Conservation (phyloP, 2,329 filamentous ascomycete genomes). For the Arthrobotrys sphaeroides region DNA sequence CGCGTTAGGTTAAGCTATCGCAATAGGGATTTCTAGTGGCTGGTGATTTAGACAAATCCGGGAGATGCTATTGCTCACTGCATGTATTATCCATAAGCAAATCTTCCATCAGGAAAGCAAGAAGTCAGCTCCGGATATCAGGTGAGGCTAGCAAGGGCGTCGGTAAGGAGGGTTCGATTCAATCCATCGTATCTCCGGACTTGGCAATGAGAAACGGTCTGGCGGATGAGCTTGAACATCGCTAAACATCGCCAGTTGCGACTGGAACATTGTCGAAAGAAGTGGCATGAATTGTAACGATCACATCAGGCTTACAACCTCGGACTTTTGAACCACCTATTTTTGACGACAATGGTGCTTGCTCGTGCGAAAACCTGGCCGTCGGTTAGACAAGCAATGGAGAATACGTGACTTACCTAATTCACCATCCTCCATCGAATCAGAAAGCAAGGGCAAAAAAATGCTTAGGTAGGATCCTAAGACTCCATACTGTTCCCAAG, state of each 20-base stretch:
- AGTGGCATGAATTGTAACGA: not conserved
- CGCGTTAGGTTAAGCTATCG: slow-evolving; percentile 25
- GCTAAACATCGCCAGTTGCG: slow-evolving; percentile 9
- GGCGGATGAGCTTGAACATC: slow-evolving; percentile 1
- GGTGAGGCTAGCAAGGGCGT: not conserved
- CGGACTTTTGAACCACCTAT: slow-evolving; percentile 18
- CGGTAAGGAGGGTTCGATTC: not conserved
- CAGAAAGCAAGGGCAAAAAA: slow-evolving; percentile 8
- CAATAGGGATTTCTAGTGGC: slow-evolving; percentile 16
- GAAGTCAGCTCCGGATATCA: slow-evolving; percentile 8
- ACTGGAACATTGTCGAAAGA: slow-evolving; percentile 1
- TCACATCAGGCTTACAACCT: slow-evolving; percentile 14
- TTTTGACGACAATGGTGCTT: not conserved
- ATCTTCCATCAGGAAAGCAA: not conserved
- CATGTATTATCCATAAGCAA: slow-evolving; percentile 15
- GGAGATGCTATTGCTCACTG: slow-evolving; percentile 33
- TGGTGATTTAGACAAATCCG: slow-evolving; percentile 42
- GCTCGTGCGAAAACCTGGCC: not conserved
- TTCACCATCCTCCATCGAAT: slow-evolving; percentile 6
- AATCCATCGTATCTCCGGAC: slow-evolving; percentile 1
- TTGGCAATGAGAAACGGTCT: slow-evolving; percentile 5
- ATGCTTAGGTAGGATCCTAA: slow-evolving; percentile 12
- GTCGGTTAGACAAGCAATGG: not conserved
- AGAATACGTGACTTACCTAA: slow-evolving; percentile 23
- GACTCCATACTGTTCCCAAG: not conserved